phyloP scores from a whole-genome alignment of 192 early-diverging fungal genomes.

The Dissophora ornata region DNA sequence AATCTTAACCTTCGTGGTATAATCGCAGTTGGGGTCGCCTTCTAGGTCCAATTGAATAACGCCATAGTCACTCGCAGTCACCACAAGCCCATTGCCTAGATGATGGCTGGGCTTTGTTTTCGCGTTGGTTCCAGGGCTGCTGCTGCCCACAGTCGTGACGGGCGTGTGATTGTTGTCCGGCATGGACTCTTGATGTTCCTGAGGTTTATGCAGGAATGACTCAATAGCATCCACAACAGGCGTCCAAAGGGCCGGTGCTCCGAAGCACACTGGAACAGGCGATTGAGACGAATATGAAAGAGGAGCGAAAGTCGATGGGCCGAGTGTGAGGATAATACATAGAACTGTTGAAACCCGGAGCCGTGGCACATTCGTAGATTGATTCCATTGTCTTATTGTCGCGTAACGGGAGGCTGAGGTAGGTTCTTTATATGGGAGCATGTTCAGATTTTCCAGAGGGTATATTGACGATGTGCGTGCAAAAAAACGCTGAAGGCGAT shows the following conservation, averaged over 20 bases:
- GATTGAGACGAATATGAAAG: not conserved
- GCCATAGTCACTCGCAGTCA: slow-evolving; percentile 28
- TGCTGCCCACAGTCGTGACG: not conserved
- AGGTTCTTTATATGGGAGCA: too few relatives aligned
- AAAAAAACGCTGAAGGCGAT: too few relatives aligned
- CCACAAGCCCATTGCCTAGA: not conserved
- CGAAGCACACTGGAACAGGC: not conserved
- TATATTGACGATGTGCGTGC: too few relatives aligned
- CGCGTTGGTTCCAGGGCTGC: not conserved
- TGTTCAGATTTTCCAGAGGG: too few relatives aligned
- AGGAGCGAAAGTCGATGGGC: slow-evolving; percentile 4
- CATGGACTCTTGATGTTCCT: not conserved
- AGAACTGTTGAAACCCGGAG: not conserved
- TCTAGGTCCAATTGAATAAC: slow-evolving; percentile 42
- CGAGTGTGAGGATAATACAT: slow-evolving; percentile 9
- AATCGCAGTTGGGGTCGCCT: slow-evolving; percentile 47
- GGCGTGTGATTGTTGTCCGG: not conserved
- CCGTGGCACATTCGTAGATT: not conserved
- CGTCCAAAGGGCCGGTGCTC: slow-evolving; percentile 43
- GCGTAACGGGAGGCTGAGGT: not conserved
- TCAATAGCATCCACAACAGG: slow-evolving; percentile 21
- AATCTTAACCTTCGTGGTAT: slow-evolving; percentile 43
- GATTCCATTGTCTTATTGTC: too few relatives aligned
- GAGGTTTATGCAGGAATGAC: slow-evolving; percentile 10
- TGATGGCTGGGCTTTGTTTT: not conserved